Base-by-base conservation (phyloP, 1,284 basidiomycete genomes). In the Fomitopsis pinicola region DNA sequence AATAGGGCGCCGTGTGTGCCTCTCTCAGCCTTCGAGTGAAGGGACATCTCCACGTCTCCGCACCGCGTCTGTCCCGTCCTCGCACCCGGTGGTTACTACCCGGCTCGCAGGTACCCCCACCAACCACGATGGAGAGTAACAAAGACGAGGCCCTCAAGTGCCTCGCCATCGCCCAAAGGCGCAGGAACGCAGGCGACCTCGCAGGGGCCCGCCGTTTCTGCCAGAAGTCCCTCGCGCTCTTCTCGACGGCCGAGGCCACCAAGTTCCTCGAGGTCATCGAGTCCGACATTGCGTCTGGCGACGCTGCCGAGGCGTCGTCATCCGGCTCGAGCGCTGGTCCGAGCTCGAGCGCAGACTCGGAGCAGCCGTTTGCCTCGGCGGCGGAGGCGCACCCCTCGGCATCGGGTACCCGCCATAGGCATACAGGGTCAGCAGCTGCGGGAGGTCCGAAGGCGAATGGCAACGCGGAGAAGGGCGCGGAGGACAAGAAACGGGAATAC, bases 101-200 rank as follows among this genome's bases (percentile, higher is more conserved):
- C 57, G 60, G 53, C 17, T 62, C 8, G 5, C 30, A 42, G n/a
- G 10, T 15, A 14, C 17, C 6, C 42, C 38, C 7, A 9, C 45
- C 17, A n/a, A 10, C 33, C 26, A 45, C 35, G 46, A 94, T 94
- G 92, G 92, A 94, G 73, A 90, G 89, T 75, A 95, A 95, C 80
- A 92, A 87, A 69, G 93, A 95, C 71, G 94, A 95, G 75, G 93
- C 93, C 33, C 75, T 90, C 60, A 87, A 91, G 69, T 93, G 91
- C 71, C 81, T 96, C 57, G 72, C 77, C 54, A 91, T 96, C 63
- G 89, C 94, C 12, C 86, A 88, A 72, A 85, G 83, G 68, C 87
- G 95, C 73, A 81, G 84, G 61, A 82, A 86, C 56, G 79, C 86
- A 50, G 87, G 85, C 58, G 94, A 95, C 75, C 77, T 87, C 59